Conservation (phyloP, 2,329 filamentous ascomycete genomes). For the Aspergillus phoenicis region DNA sequence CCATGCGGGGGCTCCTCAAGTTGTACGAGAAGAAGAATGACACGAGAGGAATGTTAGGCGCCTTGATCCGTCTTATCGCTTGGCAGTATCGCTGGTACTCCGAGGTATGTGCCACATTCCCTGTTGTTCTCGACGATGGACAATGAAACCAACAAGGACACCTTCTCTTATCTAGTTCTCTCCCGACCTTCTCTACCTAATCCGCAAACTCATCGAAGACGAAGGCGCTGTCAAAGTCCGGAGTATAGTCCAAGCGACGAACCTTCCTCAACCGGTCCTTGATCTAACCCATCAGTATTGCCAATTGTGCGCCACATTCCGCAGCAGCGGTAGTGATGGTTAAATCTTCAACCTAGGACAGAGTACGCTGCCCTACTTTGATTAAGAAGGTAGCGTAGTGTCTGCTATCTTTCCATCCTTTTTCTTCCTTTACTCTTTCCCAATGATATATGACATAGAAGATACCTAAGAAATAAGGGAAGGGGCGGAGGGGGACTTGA, state of each 20-base stretch:
- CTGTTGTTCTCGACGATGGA: neutral
- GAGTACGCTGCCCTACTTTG: neutral
- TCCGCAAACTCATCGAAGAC: conserved; percentile 92
- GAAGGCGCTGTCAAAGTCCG: conserved; percentile 96
- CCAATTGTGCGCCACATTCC: conserved; percentile 88
- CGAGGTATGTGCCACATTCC: conserved; percentile 60
- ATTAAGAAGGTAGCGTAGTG: neutral
- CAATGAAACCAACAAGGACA: neutral
- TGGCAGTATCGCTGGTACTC: conserved; percentile 99
- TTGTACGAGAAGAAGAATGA: conserved; percentile 77
- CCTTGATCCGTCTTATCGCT: conserved; percentile 87
- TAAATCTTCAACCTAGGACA: conserved; percentile 44
- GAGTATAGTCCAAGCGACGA: conserved; percentile 95
- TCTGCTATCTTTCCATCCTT: conserved; percentile 13
- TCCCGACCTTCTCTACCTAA: conserved; percentile 81
- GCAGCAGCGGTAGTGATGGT: conserved; percentile 88
- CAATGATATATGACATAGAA: neutral
- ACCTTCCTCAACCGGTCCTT: conserved; percentile 85
- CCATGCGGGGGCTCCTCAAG: conserved; percentile 79
- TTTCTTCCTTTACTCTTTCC: neutral
- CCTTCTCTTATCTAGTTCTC: conserved; percentile 66
- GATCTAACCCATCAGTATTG: conserved; percentile 97
- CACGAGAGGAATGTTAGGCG: conserved; percentile 76
- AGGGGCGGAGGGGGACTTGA: no score
- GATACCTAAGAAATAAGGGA: no score